Evolutionary conservation across 257 asterid species (phyloP).

Genomic region (Solanum gandarillasii): DNA sequence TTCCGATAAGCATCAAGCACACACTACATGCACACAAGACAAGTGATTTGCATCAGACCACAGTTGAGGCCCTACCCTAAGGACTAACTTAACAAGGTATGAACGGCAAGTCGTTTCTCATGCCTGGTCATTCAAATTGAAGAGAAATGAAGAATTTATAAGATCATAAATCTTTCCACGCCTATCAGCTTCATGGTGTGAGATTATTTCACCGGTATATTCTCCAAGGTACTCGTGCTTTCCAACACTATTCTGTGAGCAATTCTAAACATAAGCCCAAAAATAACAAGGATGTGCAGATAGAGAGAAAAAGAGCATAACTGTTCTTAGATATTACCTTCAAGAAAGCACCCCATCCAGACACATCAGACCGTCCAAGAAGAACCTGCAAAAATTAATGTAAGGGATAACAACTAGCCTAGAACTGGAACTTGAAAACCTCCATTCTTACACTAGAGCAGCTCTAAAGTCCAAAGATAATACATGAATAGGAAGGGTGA

Average conservation of each 20-base stretch:
- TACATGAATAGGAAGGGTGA: not conserved
- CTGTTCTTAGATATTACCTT: constrained; percentile 44
- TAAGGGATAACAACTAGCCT: not conserved
- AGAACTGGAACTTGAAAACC: not conserved
- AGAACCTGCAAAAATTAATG: constrained; percentile 40
- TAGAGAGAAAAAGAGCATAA: not conserved
- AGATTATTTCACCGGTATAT: constrained; percentile 68
- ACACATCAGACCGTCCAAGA: constrained; percentile 84
- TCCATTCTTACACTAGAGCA: not conserved
- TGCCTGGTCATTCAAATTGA: constrained; percentile 66
- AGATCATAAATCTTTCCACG: constrained; percentile 79
- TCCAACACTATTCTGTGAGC: constrained; percentile 56
- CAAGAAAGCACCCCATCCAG: constrained; percentile 99
- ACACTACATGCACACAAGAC: constrained; percentile 36
- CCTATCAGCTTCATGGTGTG: constrained; percentile 81
- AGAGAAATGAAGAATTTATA: constrained; percentile 53
- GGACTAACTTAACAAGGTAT: not conserved
- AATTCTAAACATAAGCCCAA: not conserved
- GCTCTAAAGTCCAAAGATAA: not conserved
- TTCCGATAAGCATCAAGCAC: constrained; percentile 93
- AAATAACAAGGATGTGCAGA: not conserved
- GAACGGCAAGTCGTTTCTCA: not conserved
- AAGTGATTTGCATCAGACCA: not conserved
- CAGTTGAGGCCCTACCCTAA: not conserved
- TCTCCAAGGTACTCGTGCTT: constrained; percentile 78